Evolutionary conservation across 2,329 filamentous ascomycete genomes (phyloP).

Genomic region (Xylariaceae sp.): DNA sequence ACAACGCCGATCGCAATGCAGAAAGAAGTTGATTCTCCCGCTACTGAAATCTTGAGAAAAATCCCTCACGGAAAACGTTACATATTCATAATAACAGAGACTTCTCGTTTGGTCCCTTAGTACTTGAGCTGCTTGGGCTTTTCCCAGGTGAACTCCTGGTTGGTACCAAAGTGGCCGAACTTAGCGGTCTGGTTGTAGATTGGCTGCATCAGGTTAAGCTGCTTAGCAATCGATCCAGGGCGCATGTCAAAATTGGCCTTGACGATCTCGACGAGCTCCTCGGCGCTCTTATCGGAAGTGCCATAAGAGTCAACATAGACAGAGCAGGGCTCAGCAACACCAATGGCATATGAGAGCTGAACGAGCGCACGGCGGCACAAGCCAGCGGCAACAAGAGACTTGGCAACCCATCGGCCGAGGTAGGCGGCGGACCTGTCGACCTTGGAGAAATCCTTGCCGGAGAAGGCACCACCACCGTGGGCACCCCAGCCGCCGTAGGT

Average conservation of each 20-base stretch:
- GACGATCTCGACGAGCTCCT: conserved; percentile 94
- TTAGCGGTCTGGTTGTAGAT: conserved; percentile 99
- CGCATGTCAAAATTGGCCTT: conserved; percentile 94
- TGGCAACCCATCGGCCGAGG: conserved; percentile 97
- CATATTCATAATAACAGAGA: conserved; percentile 22
- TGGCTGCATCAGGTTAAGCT: conserved; percentile 89
- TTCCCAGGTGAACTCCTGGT: conserved; percentile 98
- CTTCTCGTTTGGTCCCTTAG: conserved; percentile 45
- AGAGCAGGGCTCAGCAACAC: conserved; percentile 95
- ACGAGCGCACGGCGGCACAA: conserved; percentile 91
- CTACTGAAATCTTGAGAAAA: conserved; percentile 21
- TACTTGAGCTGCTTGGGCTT: conserved; percentile 92
- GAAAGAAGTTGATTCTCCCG: conserved; percentile 37
- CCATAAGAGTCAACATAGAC: conserved; percentile 98
- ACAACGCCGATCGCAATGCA: conserved; percentile 34
- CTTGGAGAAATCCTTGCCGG: conserved; percentile 99
- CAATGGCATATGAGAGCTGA: conserved; percentile 98
- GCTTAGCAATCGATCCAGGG: conserved; percentile 96
- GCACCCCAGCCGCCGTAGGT: conserved; percentile 99
- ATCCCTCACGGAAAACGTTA: conserved; percentile 21
- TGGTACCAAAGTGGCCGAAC: conserved; percentile 97
- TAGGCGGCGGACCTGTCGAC: conserved; percentile 98
- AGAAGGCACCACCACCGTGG: conserved; percentile 99
- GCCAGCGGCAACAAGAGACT: conserved; percentile 86
- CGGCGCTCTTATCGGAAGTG: conserved; percentile 82